Evolutionary conservation across 495 filamentous ascomycete species (phyloP).

Genomic region (Penicillium bialowiezense): DNA sequence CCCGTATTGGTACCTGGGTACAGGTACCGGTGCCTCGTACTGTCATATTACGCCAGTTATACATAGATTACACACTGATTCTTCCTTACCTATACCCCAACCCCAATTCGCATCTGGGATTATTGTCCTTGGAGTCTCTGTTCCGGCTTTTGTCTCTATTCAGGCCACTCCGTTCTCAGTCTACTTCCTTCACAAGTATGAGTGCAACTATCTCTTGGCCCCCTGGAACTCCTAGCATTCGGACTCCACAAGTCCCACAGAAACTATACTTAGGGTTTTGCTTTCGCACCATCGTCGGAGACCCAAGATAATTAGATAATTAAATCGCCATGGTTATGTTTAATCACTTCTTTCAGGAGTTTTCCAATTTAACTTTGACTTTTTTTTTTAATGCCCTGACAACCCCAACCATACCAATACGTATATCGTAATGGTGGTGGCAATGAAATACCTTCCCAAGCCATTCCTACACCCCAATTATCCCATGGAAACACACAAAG

Average conservation of each 20-base stretch:
- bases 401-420: neutral
- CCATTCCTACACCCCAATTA: too few species aligned
- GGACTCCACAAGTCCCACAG: constrained; percentile 1
- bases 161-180: too few species aligned
- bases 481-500: too few species aligned
- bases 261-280: neutral
- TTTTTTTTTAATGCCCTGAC: neutral
- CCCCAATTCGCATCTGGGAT: too few species aligned
- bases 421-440: neutral
- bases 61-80: neutral
- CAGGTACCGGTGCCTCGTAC: constrained; percentile 10
- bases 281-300: neutral
- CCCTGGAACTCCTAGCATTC: neutral
- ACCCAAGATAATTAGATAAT: neutral
- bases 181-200: too few species aligned
- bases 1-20: constrained; percentile 8
- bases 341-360: neutral
- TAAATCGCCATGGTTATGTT: neutral
- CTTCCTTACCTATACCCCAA: neutral
- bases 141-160: too few species aligned
- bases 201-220: neutral
- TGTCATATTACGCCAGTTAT: neutral
- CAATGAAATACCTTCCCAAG: neutral
- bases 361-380: neutral
- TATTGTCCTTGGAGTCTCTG: too few species aligned